Evolutionary conservation across 441 rosid species (phyloP).

Genomic region (Aquilaria agallochum): DNA sequence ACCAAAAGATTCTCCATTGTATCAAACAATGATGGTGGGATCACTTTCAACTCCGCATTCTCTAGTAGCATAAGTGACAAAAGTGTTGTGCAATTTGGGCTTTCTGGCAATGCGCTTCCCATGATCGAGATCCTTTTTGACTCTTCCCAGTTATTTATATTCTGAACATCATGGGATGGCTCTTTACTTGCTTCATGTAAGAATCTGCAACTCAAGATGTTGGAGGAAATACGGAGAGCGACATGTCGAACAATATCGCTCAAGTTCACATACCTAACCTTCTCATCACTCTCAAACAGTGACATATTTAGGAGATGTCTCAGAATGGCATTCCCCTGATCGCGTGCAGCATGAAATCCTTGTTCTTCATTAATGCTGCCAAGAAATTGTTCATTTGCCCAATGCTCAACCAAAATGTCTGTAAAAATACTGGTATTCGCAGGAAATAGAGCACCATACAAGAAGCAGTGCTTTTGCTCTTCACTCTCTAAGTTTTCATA

Average conservation of each 20-base stretch:
- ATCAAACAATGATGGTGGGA: slow-evolving; percentile 19
- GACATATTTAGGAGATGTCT: slow-evolving; percentile 18
- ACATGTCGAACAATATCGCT: slow-evolving; percentile 20
- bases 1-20: slow-evolving; percentile 21
- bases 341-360: slow-evolving; percentile 24
- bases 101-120: slow-evolving; percentile 11
- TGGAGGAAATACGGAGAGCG: slow-evolving; percentile 22
- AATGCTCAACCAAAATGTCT: slow-evolving; percentile 34
- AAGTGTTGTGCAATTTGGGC: slow-evolving; percentile 9
- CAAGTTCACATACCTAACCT: slow-evolving; percentile 18
- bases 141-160: slow-evolving; percentile 14
- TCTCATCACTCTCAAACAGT: slow-evolving; percentile 25
- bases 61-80: slow-evolving; percentile 20
- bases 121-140: slow-evolving; percentile 28
- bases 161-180: not conserved
- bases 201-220: not conserved
- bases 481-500: slow-evolving; percentile 12
- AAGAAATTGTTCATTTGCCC: slow-evolving; percentile 27
- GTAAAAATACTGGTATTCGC: slow-evolving; percentile 18
- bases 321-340: slow-evolving; percentile 30
- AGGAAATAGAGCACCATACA: slow-evolving; percentile 28
- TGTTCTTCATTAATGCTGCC: not conserved
- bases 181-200: slow-evolving; percentile 7
- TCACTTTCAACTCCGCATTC: slow-evolving; percentile 5
- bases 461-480: slow-evolving; percentile 19